These are phyloP conservation scores for Tetrapisispora phaffii DNA, from an alignment of 805 yeast species.

Conservation along the genomic window DNA sequence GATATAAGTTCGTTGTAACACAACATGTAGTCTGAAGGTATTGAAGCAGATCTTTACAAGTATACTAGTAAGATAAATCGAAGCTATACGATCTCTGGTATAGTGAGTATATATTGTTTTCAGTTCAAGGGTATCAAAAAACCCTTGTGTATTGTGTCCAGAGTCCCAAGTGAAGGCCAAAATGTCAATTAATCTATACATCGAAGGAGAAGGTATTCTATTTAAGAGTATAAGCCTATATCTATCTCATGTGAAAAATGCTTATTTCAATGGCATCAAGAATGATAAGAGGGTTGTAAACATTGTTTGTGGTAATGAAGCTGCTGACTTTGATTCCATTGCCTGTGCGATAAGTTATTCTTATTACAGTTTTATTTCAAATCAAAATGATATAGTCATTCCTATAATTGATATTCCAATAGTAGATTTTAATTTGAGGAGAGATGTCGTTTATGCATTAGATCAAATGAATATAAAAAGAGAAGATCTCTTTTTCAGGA, in stretches of 20 bases:
- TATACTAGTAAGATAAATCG: no score
- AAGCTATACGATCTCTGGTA: no score
- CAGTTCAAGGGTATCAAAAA: no score
- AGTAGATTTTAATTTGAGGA: conserved; percentile 56
- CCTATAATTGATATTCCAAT: conserved; percentile 71
- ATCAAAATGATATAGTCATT: conserved; percentile 31
- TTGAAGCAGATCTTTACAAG: no score
- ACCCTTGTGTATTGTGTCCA: no score
- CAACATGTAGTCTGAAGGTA: no score
- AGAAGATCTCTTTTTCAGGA: conserved; percentile 49
- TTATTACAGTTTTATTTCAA: conserved; percentile 33
- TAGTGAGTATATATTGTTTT: no score
- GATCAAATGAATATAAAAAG: conserved; percentile 36
- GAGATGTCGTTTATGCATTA: conserved; percentile 57
- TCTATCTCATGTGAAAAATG: background rate
- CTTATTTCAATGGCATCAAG: background rate
- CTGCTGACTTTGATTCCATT: conserved; percentile 85
- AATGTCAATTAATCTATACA: background rate
- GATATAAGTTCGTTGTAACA: no score
- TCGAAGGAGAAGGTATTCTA: background rate
- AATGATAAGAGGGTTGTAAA: background rate
- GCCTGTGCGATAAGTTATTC: conserved; percentile 67
- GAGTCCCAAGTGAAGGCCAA: no score
- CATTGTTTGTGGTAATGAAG: conserved; percentile 53
- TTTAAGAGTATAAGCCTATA: background rate